Evolutionary conservation across 805 yeast species (phyloP), one percentile per base, ranked within the genome.

Genomic region (Debaryomyces maramus): DNA sequence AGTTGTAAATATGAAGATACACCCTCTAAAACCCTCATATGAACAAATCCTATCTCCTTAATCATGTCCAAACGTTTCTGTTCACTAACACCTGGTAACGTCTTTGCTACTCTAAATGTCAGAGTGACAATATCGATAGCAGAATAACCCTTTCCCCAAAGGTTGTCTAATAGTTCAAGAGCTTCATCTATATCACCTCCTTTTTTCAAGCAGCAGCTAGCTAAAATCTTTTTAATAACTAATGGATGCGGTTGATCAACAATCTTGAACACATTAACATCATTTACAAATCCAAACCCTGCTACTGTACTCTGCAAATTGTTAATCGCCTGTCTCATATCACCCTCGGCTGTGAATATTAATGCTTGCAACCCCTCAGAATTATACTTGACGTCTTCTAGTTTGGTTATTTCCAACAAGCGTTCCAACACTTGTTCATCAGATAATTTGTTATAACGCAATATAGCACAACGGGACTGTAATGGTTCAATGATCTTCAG

Each of bases 181-280:
- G 95, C 82, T 4, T 70, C 77, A 41, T 89, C 95, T 21, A 88
- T 74, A 13, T 70, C 61, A 15, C 55, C 54, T 6, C 39, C 46
- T 18, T 54, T 50, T 23, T 55, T 46, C 41, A 71, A 62, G 5
- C 63, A 53, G 44, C 73, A 67, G 1, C 75, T 71, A 24, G 69
- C 61, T 36, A 85, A 60, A 28, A 86, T 64, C 51, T 80, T 80
- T 50, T 80, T 80, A 27, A 93, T 83, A 4, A 87, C 81, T 36
- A 89, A 62, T 0, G 99, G 99, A 64, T 93, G 98, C 2, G 99
- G 99, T 39, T 89, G 85, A 60, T 93, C 99, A 3, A 93, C 98
- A 43, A 93, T 87, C 58, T 85, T 88, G 73, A 89, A 93, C 13
- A 93, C 99, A 53, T 90, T 91, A 29, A 86, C 88, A 34, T 88